A percentile compares a stretch with the other conserved stretches of the same genome.
Conservation (phyloP, 306 rosid genomes). For the Quillaja saponaria region DNA sequence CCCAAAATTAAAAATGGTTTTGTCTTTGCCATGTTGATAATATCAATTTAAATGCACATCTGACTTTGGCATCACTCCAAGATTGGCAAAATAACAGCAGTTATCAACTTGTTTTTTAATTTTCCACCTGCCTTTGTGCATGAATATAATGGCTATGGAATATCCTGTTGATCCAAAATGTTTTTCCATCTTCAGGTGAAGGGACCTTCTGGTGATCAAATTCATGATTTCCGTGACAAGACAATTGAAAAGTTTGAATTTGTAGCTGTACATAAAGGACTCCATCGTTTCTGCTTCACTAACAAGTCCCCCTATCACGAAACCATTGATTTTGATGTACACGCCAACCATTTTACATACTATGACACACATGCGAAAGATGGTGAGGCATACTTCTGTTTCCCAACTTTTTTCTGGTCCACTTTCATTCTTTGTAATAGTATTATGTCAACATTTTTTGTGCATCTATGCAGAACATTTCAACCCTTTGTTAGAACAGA, state of each 20-base stretch:
- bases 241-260: conserved; percentile 69
- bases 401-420: neutral
- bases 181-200: conserved; percentile 45
- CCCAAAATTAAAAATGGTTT: neutral
- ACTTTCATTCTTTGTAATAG: too few species aligned
- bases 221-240: conserved; percentile 59
- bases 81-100: too few species aligned
- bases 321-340: conserved; percentile 76
- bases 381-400: conserved; percentile 35
- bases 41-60: too few species aligned
- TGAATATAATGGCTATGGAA: neutral
- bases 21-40: too few species aligned
- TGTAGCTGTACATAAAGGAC: conserved; percentile 46
- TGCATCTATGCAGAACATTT: conserved; percentile 56
- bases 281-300: conserved; percentile 72
- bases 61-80: too few species aligned
- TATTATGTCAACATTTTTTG: too few species aligned
- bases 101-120: too few species aligned
- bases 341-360: conserved; percentile 53
- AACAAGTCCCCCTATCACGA: conserved; percentile 84
- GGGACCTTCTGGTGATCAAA: conserved; percentile 54
- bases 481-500: conserved; percentile 54
- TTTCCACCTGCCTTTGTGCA: too few species aligned
- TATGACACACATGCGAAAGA: conserved; percentile 59
- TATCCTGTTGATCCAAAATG: neutral